Evolutionary conservation across 305 asterid genomes (phyloP).

Genomic region (Withania somnifera): DNA sequence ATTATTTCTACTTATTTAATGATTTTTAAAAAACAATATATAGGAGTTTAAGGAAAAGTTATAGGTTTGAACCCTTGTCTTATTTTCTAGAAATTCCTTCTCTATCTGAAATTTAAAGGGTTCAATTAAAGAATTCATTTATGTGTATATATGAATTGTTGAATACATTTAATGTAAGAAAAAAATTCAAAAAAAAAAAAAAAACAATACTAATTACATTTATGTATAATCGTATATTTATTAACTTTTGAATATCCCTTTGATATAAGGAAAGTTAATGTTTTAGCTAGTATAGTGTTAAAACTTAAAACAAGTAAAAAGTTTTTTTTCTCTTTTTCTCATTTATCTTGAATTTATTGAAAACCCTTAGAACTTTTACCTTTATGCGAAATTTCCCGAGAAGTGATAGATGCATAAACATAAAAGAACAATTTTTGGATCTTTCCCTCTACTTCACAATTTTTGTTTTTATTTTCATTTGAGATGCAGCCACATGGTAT

Average conservation of each 20-base stretch:
- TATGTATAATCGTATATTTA: neutral
- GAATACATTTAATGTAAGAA: neutral
- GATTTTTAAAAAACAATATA: neutral
- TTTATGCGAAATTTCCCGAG: neutral
- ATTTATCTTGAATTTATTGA: neutral
- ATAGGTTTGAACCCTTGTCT: too few species aligned
- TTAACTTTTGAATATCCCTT: neutral
- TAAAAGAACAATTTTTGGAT: neutral
- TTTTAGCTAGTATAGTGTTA: too few species aligned
- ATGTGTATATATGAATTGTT: neutral
- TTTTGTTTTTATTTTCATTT: neutral
- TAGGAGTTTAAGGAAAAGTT: too few species aligned
- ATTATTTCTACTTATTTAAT: neutral
- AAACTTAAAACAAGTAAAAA: too few species aligned
- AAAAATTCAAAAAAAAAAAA: too few species aligned
- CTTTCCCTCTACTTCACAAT: neutral
- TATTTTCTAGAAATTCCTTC: neutral
- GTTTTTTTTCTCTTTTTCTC: neutral
- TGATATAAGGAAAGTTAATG: neutral
- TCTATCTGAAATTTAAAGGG: neutral
- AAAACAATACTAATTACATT: too few species aligned
- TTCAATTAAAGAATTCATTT: neutral
- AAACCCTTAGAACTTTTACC: neutral
- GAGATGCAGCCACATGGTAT: neutral
- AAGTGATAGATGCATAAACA: neutral